These are phyloP conservation scores for Stachybotrys echinatus DNA, from an alignment of 2,329 filamentous ascomycete genomes.

Conservation along the genomic window DNA sequence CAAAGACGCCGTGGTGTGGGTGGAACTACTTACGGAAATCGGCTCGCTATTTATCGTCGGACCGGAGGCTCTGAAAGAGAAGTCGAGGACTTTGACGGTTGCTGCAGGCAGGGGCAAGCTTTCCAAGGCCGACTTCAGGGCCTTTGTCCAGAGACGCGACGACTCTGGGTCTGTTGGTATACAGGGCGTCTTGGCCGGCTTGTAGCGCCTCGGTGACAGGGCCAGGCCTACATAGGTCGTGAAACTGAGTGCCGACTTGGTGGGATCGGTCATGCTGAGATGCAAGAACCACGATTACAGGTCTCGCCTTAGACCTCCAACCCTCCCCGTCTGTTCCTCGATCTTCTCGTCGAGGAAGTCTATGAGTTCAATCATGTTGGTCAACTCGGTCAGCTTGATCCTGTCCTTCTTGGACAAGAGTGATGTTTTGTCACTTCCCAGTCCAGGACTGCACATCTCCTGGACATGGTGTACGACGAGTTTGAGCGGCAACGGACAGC, in stretches of 20 bases:
- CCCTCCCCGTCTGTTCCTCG: conserved; percentile 25
- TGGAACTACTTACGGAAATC: conserved; percentile 88
- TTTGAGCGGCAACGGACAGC: conserved; percentile 56
- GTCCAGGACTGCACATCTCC: conserved; percentile 60
- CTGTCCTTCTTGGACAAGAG: conserved; percentile 55
- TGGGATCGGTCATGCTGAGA: background rate
- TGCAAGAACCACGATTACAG: conserved; percentile 17
- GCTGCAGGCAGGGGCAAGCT: conserved; percentile 46
- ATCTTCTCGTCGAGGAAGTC: conserved; percentile 54
- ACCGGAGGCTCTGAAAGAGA: conserved; percentile 68
- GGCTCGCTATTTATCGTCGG: conserved; percentile 95
- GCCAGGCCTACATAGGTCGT: background rate
- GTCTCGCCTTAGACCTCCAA: conserved; percentile 23
- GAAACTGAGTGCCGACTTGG: background rate
- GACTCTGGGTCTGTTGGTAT: conserved; percentile 77
- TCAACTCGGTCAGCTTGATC: conserved; percentile 39
- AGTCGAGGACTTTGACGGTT: conserved; percentile 53
- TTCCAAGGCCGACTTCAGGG: conserved; percentile 68
- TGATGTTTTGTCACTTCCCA: conserved; percentile 44
- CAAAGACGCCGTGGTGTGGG: conserved; percentile 60
- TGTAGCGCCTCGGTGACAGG: conserved; percentile 28
- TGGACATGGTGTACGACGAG: conserved; percentile 60
- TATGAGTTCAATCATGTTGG: conserved; percentile 51
- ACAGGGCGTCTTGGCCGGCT: conserved; percentile 69
- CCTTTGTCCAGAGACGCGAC: conserved; percentile 79